These are phyloP conservation scores for Buddleja alternifolia DNA, from an alignment of 257 asterid genomes.

Conservation along the genomic window DNA sequence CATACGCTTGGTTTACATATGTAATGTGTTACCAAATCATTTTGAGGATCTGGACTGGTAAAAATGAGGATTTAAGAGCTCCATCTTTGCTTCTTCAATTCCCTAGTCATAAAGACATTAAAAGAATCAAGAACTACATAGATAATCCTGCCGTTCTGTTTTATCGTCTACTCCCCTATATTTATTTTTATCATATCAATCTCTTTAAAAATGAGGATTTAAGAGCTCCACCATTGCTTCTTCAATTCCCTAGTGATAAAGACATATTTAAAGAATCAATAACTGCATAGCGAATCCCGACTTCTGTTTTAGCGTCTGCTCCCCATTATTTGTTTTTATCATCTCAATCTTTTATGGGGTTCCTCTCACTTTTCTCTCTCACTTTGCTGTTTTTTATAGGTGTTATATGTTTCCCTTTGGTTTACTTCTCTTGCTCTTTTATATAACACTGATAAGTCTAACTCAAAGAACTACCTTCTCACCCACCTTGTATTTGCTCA, in stretches of 20 bases:
- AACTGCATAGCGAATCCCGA: not conserved
- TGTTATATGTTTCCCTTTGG: not conserved
- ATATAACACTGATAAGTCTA: conserved; percentile 2
- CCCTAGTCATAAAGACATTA: too few relatives aligned
- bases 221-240: not conserved
- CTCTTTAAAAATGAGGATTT: too few relatives aligned
- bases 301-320: not conserved
- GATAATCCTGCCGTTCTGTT: too few relatives aligned
- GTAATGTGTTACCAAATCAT: too few relatives aligned
- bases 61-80: too few relatives aligned
- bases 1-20: too few relatives aligned
- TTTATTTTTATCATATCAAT: too few relatives aligned
- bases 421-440: not conserved
- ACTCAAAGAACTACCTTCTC: conserved; percentile 5
- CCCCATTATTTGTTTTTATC: not conserved
- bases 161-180: too few relatives aligned
- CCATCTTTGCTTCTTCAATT: too few relatives aligned
- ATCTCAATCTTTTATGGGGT: not conserved
- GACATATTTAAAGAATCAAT: not conserved
- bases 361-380: not conserved
- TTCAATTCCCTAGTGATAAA: not conserved
- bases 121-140: too few relatives aligned
- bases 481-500: not conserved
- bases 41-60: too few relatives aligned
- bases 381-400: not conserved